Evolutionary conservation across 805 yeast species (phyloP), one percentile per base, ranked within the genome.

Genomic region (Wickerhamomyces queroliae): DNA sequence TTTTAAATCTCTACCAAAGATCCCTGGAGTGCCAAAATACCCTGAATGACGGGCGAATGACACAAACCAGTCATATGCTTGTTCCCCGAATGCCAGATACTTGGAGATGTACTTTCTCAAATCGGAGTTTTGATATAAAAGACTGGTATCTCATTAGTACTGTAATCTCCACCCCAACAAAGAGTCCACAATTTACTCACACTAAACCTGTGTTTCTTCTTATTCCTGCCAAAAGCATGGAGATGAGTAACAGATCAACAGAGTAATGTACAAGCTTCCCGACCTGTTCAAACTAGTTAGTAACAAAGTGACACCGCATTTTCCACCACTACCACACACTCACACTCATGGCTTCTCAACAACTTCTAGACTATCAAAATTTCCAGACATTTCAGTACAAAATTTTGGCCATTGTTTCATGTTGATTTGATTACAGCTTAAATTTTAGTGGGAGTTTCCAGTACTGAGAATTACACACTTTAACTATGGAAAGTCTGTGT

Each of bases 151-250:
- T 24, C 4, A 24, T 12, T 24, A 11, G 17, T 30, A n/a, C 8
- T 9, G 7, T 11, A 18, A 17, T 17, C 12, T 11, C 23, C 34
- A 15, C 34, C 17, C 21, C 11, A 20, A n/a, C 41, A 6, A 43
- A 33, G 30, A 41, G 39, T 20, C 37, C 41, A 61, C 61, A 44
- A 58, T 52, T 45, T 36, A 40, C 61, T 47, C 16, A 62, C 48
- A 73, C 74, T 35, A 80, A 67, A 0, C 97, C 97, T 0, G 96
- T 84, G 45, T 85, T 80, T 45, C 88, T 74, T 57, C 87, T 83
- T 38, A 90, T 72, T 3, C 95, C 95, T 0, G 97, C 96, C 33
- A 91, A 65, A 12, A 90, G 68, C 58, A 93, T 77, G 2, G 96
- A 85, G 8, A 87, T 66, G 42, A 90, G 67, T 3, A 90, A 76